phyloP scores from a whole-genome alignment of 2,329 filamentous ascomycete species.

The Didymella pinodella region DNA sequence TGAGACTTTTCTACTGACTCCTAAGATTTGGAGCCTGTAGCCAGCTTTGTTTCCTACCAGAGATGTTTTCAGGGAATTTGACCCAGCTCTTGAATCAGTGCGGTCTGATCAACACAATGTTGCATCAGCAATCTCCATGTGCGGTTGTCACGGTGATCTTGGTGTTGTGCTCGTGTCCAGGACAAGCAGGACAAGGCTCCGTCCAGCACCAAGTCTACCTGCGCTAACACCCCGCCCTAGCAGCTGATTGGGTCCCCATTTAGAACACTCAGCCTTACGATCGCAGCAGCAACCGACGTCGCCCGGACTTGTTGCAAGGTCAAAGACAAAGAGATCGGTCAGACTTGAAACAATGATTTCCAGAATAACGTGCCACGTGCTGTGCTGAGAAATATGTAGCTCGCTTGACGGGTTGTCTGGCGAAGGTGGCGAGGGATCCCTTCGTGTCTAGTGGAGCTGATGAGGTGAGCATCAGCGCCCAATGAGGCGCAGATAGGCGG shows the following conservation, averaged over 20 bases:
- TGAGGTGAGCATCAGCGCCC: slow-evolving; percentile 16
- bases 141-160: not conserved
- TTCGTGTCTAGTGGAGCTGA: slow-evolving; percentile 17
- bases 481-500: slow-evolving; percentile 7
- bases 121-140: not conserved
- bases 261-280: slow-evolving; percentile 15
- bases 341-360: not conserved
- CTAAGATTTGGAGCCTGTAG: too few relatives aligned
- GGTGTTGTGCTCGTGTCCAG: slow-evolving; percentile 5
- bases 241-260: slow-evolving; percentile 1
- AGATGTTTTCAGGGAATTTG: too few relatives aligned
- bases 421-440: slow-evolving; percentile 16
- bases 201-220: not conserved
- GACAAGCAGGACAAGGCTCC: not conserved
- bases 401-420: slow-evolving; percentile 4
- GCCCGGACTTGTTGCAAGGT: not conserved
- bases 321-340: slow-evolving; percentile 8
- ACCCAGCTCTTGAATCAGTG: too few relatives aligned
- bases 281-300: slow-evolving; percentile 1
- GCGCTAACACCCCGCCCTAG: slow-evolving; percentile 2
- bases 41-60: too few relatives aligned
- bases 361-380: slow-evolving; percentile 8
- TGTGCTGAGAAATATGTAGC: slow-evolving; percentile 6
- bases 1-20: too few relatives aligned
- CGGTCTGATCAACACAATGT: too few relatives aligned